Evolutionary conservation across 331 rosid genomes (phyloP).

Genomic region (Phaseolus coccineus): DNA sequence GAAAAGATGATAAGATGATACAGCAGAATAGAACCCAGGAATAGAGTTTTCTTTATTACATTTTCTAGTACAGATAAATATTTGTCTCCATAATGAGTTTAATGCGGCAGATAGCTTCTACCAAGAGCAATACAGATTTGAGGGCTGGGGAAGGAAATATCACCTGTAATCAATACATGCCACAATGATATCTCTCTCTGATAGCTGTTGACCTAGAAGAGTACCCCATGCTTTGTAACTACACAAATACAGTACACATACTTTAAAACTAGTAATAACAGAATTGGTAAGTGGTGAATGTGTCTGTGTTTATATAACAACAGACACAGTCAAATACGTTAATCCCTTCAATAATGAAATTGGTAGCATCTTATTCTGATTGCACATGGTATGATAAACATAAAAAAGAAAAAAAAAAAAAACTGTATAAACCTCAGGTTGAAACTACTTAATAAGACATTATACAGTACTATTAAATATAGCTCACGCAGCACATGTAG

Average conservation of each 20-base stretch:
- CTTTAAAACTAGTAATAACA: slow-evolving; percentile 37
- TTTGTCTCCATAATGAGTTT: slow-evolving; percentile 20
- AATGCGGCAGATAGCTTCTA: slow-evolving; percentile 37
- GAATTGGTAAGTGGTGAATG: slow-evolving; percentile 13
- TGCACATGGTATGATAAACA: neutral
- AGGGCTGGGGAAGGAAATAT: slow-evolving; percentile 12
- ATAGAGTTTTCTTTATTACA: slow-evolving; percentile 1
- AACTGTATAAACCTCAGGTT: slow-evolving; percentile 3
- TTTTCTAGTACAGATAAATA: neutral
- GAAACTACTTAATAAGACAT: slow-evolving; percentile 37
- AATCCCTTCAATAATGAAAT: slow-evolving; percentile 29
- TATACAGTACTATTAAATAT: neutral
- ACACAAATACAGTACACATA: slow-evolving; percentile 47
- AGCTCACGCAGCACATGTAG: neutral
- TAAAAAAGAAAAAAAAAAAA: neutral
- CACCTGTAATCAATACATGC: slow-evolving; percentile 99
- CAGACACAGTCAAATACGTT: slow-evolving; percentile 5
- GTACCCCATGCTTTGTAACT: slow-evolving; percentile 99
- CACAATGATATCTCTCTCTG: slow-evolving; percentile 95
- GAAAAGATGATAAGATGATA: neutral
- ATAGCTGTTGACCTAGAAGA: slow-evolving; percentile 90
- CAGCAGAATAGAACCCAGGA: neutral
- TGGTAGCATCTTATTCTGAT: slow-evolving; percentile 19
- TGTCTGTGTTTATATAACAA: neutral
- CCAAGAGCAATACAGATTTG: slow-evolving; percentile 14